Conservation (phyloP, 768 basidiomycete genomes). For the Agrocybe praecox region DNA sequence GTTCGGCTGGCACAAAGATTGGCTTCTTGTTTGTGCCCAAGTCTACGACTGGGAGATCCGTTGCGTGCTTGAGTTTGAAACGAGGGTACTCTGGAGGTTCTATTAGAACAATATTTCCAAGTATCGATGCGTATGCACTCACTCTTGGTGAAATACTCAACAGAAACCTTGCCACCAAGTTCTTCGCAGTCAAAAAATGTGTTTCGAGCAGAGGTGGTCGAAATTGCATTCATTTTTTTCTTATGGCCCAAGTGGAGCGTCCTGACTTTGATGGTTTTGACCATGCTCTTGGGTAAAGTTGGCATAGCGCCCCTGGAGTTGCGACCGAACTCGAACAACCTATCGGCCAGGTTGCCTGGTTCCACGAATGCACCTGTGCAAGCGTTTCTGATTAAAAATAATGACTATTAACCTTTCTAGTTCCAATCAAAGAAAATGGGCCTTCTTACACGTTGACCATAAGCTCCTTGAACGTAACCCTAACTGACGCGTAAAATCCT, state of each 20-base stretch:
- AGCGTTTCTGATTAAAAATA: slow-evolving; percentile 38
- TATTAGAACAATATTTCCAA: background rate
- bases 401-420: background rate
- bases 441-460: slow-evolving; percentile 58
- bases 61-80: slow-evolving; percentile 44
- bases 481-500: slow-evolving; percentile 54
- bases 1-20: slow-evolving; percentile 62
- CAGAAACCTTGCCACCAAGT: slow-evolving; percentile 50
- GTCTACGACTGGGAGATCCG: slow-evolving; percentile 55
- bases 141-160: slow-evolving; percentile 72
- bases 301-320: slow-evolving; percentile 46
- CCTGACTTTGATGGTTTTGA: slow-evolving; percentile 57
- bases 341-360: slow-evolving; percentile 64
- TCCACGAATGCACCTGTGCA: slow-evolving; percentile 59
- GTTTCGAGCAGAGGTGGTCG: slow-evolving; percentile 21
- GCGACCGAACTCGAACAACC: slow-evolving; percentile 49
- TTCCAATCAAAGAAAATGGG: background rate
- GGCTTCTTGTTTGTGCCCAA: slow-evolving; percentile 35
- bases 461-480: slow-evolving; percentile 48
- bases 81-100: slow-evolving; percentile 51
- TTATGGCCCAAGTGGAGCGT: slow-evolving; percentile 59
- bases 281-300: slow-evolving; percentile 47
- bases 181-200: slow-evolving; percentile 28
- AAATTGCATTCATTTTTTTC: slow-evolving; percentile 38
- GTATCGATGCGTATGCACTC: background rate